phyloP scores from a whole-genome alignment of 768 basidiomycete genomes.

The Cystoderma amianthinum region DNA sequence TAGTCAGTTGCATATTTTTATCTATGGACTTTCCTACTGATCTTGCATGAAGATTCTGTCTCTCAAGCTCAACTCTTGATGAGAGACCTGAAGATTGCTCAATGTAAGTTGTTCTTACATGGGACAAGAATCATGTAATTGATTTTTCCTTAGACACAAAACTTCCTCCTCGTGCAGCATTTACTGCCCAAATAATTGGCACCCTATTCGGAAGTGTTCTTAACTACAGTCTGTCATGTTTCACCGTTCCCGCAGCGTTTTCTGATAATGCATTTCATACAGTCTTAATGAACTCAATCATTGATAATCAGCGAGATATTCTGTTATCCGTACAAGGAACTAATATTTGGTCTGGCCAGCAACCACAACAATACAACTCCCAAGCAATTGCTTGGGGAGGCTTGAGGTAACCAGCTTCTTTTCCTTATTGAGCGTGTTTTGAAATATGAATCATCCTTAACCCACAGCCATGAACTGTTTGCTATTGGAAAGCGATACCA shows the following conservation, averaged over 20 bases:
- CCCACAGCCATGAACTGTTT: constrained; percentile 17
- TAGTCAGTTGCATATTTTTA: constrained; percentile 7
- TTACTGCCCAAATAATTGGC: constrained; percentile 40
- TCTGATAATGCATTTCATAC: constrained; percentile 14
- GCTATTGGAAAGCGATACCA: constrained; percentile 38
- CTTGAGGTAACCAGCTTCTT: constrained; percentile 24
- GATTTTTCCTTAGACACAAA: constrained; percentile 26
- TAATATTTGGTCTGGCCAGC: constrained; percentile 43
- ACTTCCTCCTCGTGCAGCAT: constrained; percentile 40
- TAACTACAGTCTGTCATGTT: neutral
- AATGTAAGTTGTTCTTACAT: constrained; percentile 29
- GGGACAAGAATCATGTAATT: neutral
- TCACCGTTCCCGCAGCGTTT: constrained; percentile 28
- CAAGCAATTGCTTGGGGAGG: constrained; percentile 49
- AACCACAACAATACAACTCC: constrained; percentile 42
- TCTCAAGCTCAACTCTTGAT: constrained; percentile 34
- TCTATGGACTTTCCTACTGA: constrained; percentile 11
- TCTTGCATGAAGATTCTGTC: constrained; percentile 40
- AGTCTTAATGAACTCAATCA: constrained; percentile 55
- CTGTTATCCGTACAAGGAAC: constrained; percentile 51
- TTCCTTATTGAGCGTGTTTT: constrained; percentile 31
- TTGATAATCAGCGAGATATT: constrained; percentile 41
- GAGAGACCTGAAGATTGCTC: constrained; percentile 44
- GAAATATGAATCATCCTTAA: constrained; percentile 46
- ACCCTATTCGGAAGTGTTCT: constrained; percentile 34